A percentile compares a stretch with the other conserved stretches of the same genome.
Conservation (phyloP, 169 alveolate genomes). For the Ichthyophthirius multifiliis region DNA sequence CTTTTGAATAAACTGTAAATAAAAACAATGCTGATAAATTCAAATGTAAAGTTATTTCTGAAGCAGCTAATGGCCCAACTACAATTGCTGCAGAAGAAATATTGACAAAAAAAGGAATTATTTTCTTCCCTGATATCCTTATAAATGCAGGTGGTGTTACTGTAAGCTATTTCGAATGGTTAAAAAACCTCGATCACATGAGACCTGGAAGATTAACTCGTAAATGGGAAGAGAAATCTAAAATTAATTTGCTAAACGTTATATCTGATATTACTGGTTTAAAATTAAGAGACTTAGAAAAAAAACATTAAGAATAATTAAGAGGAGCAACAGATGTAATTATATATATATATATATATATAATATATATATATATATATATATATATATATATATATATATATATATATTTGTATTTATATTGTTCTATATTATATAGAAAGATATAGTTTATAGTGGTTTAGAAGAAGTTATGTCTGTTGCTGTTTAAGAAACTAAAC, state of each 20-base stretch:
- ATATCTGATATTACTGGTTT: slow-evolving; percentile 30
- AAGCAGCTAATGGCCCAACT: slow-evolving; percentile 78
- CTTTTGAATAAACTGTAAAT: slow-evolving; percentile 51
- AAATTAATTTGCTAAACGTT: slow-evolving; percentile 20
- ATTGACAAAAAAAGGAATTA: slow-evolving; percentile 51
- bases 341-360: neutral
- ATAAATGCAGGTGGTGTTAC: slow-evolving; percentile 79
- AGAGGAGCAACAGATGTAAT: slow-evolving; percentile 65
- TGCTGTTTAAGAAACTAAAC: slow-evolving; percentile 53
- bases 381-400: neutral
- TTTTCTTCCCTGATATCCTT: slow-evolving; percentile 71
- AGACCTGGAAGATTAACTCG: slow-evolving; percentile 65
- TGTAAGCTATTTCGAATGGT: slow-evolving; percentile 78
- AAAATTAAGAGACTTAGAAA: slow-evolving; percentile 22
- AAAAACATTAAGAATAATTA: slow-evolving; percentile 27
- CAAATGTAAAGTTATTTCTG: slow-evolving; percentile 63
- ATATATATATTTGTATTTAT: neutral
- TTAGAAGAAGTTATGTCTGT: slow-evolving; percentile 77
- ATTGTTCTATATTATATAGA: neutral
- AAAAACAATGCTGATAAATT: slow-evolving; percentile 49
- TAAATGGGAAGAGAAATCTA: slow-evolving; percentile 70
- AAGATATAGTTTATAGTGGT: slow-evolving; percentile 76
- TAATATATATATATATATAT: neutral
- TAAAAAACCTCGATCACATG: slow-evolving; percentile 70
- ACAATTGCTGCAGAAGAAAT: slow-evolving; percentile 61